Conservation (phyloP, 148 eudicot genomes). For the Rhododendron kiyosumense region DNA sequence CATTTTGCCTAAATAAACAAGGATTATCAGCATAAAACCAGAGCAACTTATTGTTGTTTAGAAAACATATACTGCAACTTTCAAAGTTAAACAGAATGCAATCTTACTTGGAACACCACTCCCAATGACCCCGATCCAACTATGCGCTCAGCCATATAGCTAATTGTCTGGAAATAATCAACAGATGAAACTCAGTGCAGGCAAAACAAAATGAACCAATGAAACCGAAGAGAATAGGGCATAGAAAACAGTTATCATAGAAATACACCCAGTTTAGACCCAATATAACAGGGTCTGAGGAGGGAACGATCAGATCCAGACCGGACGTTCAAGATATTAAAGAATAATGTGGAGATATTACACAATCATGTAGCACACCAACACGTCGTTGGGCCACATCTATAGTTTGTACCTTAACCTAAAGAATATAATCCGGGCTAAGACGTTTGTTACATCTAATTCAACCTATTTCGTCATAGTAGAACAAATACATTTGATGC, state of each 20-base stretch:
- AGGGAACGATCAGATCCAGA: neutral
- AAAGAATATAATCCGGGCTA: neutral
- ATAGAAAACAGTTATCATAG: neutral
- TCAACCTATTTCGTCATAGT: neutral
- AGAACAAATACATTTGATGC: no score
- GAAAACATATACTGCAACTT: neutral
- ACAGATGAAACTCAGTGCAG: neutral
- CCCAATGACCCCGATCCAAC: constrained; percentile 63
- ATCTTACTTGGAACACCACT: constrained; percentile 54
- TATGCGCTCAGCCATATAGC: constrained; percentile 66
- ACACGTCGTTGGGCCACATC: neutral
- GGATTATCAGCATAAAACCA: constrained; percentile 3
- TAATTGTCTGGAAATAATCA: constrained; percentile 38
- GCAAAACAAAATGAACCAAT: neutral
- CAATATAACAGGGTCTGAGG: neutral
- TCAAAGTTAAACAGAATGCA: neutral
- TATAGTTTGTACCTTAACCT: neutral
- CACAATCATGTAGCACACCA: neutral
- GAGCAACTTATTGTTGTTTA: neutral
- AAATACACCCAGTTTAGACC: neutral
- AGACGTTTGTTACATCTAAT: neutral
- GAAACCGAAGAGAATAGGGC: neutral
- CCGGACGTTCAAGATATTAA: neutral
- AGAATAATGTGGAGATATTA: neutral
- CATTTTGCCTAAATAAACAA: constrained; percentile 52